These are phyloP conservation scores for Monilinia vaccinii-corymbosi DNA, from an alignment of 2,329 filamentous ascomycete species.

Conservation along the genomic window DNA sequence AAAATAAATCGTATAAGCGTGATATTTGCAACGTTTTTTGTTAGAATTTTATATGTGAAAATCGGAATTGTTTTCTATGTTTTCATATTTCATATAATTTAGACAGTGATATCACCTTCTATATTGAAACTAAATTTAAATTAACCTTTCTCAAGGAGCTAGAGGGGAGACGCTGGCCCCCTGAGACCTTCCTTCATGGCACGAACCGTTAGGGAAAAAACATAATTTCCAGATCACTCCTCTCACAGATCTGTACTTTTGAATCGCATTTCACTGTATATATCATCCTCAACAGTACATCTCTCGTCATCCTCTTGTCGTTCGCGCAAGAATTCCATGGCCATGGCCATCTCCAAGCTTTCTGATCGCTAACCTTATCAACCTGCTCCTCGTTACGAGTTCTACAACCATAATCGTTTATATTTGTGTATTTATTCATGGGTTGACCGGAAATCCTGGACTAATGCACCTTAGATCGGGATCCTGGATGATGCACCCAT, in stretches of 20 bases:
- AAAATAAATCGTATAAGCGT: too few species aligned
- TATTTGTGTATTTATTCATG: neutral
- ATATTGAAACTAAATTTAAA: too few species aligned
- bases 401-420: neutral
- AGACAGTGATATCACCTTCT: too few species aligned
- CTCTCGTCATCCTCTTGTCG: neutral
- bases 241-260: constrained; percentile 3
- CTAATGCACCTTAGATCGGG: constrained; percentile 5
- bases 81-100: too few species aligned
- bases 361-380: neutral
- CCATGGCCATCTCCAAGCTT: neutral
- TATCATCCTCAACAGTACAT: neutral
- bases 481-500: neutral
- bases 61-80: too few species aligned
- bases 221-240: neutral
- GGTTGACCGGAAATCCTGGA: neutral
- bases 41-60: too few species aligned
- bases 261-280: neutral
- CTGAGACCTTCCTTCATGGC: too few species aligned
- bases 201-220: neutral
- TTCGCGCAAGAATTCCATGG: neutral
- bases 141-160: too few species aligned
- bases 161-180: too few species aligned
- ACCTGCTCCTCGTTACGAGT: neutral
- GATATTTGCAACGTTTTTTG: too few species aligned